Percentiles rank a stretch among this genome's conserved stretches.
phyloP scores from a whole-genome alignment of 1,139 yeast species.

The Taiozyma sp. region DNA sequence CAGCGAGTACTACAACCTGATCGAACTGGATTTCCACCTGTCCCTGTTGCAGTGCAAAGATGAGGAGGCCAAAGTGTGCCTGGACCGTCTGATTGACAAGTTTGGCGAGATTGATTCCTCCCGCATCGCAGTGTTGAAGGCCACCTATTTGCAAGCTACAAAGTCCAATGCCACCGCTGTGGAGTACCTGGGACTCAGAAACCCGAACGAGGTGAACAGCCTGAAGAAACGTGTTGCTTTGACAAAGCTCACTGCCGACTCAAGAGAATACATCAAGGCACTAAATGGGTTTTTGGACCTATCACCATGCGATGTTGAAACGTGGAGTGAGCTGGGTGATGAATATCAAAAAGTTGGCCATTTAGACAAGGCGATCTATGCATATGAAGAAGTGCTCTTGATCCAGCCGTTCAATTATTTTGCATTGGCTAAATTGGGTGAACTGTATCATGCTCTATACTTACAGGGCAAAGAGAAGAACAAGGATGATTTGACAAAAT shows the following conservation, averaged over 20 bases:
- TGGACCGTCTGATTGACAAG: slow-evolving; percentile 61
- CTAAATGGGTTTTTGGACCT: slow-evolving; percentile 25
- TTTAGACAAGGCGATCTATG: slow-evolving; percentile 59
- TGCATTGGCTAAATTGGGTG: slow-evolving; percentile 61
- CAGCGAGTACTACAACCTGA: slow-evolving; percentile 49
- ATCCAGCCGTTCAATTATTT: slow-evolving; percentile 70
- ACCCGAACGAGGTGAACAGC: slow-evolving; percentile 27
- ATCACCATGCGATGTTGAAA: slow-evolving; percentile 62
- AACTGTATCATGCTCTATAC: slow-evolving; percentile 24
- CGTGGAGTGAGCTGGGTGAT: slow-evolving; percentile 74
- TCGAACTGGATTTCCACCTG: slow-evolving; percentile 70
- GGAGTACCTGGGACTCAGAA: slow-evolving; percentile 28
- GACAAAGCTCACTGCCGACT: slow-evolving; percentile 21
- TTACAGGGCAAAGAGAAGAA: slow-evolving; percentile 5
- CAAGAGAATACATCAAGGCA: slow-evolving; percentile 24
- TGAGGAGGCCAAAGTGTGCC: slow-evolving; percentile 58
- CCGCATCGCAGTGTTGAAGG: slow-evolving; percentile 49
- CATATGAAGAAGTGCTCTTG: slow-evolving; percentile 64
- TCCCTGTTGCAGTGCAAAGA: slow-evolving; percentile 62
- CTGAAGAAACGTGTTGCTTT: slow-evolving; percentile 33
- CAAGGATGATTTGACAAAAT: slow-evolving; percentile 4
- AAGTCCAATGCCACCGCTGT: slow-evolving; percentile 37
- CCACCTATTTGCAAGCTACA: slow-evolving; percentile 52
- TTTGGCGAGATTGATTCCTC: slow-evolving; percentile 51
- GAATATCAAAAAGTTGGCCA: slow-evolving; percentile 56